Percentiles rank a stretch among this genome's conserved stretches.
Conservation (phyloP, 1,284 basidiomycete species). For the Boletellus sp. region DNA sequence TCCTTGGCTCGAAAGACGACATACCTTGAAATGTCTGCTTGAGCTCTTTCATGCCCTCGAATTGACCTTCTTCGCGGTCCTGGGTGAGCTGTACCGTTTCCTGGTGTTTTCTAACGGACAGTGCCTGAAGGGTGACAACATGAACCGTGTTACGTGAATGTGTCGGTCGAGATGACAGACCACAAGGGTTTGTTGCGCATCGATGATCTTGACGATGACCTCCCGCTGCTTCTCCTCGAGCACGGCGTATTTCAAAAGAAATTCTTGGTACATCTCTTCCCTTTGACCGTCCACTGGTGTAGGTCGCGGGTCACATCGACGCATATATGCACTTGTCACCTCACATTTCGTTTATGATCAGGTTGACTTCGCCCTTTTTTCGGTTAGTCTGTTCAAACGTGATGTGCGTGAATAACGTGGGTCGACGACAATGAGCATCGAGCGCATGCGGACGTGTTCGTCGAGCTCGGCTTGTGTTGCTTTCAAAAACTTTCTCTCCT, state of each 20-base stretch:
- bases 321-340: conserved; percentile 11
- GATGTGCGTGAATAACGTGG: background rate
- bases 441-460: conserved; percentile 22
- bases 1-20: background rate
- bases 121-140: conserved; percentile 11
- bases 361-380: conserved; percentile 19
- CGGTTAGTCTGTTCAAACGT: conserved; percentile 15
- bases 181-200: conserved; percentile 25
- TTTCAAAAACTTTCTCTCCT: conserved; percentile 32
- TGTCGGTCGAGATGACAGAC: conserved; percentile 11
- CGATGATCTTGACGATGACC: conserved; percentile 26
- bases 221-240: conserved; percentile 30
- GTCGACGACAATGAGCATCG: background rate
- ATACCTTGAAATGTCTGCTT: conserved; percentile 24
- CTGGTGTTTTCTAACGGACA: conserved; percentile 30
- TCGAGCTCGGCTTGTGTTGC: conserved; percentile 29
- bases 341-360: conserved; percentile 27
- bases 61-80: conserved; percentile 27
- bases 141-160: background rate
- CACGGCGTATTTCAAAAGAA: conserved; percentile 22
- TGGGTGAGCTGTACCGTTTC: conserved; percentile 17
- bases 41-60: conserved; percentile 21
- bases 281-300: conserved; percentile 5
- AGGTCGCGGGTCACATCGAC: background rate
- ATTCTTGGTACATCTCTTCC: conserved; percentile 26